Base-by-base conservation (phyloP, 2,329 filamentous ascomycete genomes). In the Blastomyces parvus region DNA sequence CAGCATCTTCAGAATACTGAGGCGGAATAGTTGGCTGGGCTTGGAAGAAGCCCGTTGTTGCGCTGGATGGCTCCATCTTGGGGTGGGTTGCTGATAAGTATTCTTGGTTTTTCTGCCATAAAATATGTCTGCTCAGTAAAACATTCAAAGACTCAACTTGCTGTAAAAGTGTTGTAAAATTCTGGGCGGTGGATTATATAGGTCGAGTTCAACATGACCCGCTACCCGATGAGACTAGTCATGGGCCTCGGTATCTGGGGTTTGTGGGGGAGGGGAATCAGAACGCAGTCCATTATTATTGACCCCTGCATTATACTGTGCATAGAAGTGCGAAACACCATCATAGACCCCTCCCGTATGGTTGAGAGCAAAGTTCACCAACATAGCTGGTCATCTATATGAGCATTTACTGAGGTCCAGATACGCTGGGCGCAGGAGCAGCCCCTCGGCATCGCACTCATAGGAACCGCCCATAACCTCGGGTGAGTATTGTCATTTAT, bases 41-140 rank as follows among this genome's bases (percentile, higher is more conserved):
- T 64, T 70, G 69, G 63, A 70, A 70, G 63, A 70, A 70, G 56
- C 69, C 69, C 50, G 65, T 63, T 25, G 67, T 69, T 52, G 68
- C 62, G 50, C 68, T 70, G 25, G 67, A 69, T n/a, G 69, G 62
- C 60, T 70, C 66, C 67, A 70, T 70, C 38, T 56, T 25, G 27
- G 48, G 22, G 48, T 42, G 3, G 11, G 11, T 27, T 52, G 11
- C 3, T 7, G 17, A 22, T 52, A 25, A 52, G 17, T 52, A 52
- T 17, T 52, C 22, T 13, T 50, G 46, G 22, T 52, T 52, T 52
- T 13, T 52, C 48, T 13, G 30, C 17, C 22, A 13, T 40, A 57
- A 27, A 11, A 13, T 27, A 17, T 52, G 9, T 27, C 48, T 17
- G 13, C 5, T 22, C 27, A 52, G 11, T 27, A 52, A 52, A 14